phyloP scores from a whole-genome alignment of 352 stramenopile genomes.

The Globisporangium okanoganense region DNA sequence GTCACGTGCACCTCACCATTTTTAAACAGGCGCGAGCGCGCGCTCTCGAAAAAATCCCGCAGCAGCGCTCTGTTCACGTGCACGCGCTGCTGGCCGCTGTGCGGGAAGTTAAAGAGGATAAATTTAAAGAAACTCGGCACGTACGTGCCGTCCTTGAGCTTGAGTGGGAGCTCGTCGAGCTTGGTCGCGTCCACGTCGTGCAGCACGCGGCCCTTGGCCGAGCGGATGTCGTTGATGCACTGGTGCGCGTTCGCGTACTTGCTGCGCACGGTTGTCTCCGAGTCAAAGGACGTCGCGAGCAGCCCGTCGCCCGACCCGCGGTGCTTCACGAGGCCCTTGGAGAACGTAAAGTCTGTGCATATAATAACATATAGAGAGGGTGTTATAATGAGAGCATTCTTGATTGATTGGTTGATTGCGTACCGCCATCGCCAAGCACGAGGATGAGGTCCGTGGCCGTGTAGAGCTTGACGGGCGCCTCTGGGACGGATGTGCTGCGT shows the following conservation, averaged over 20 bases:
- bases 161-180: conserved; percentile 44
- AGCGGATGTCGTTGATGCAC: conserved; percentile 55
- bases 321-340: conserved; percentile 58
- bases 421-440: conserved; percentile 74
- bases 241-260: conserved; percentile 80
- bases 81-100: conserved; percentile 85
- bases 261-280: conserved; percentile 42
- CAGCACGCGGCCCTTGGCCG: conserved; percentile 42
- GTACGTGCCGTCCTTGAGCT: conserved; percentile 16
- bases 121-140: conserved; percentile 67
- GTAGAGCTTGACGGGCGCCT: conserved; percentile 37
- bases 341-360: conserved; percentile 77
- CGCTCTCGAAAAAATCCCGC: conserved; percentile 83
- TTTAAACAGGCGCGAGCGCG: conserved; percentile 45
- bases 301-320: conserved; percentile 49
- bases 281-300: conserved; percentile 81
- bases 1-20: conserved; percentile 79
- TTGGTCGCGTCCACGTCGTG: conserved; percentile 85
- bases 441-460: conserved; percentile 50
- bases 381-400: not conserved
- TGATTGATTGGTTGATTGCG: not conserved
- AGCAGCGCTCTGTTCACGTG: conserved; percentile 84
- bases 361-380: no score
- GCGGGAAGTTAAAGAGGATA: conserved; percentile 89
- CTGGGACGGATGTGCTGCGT: conserved; percentile 6